Percentiles rank a stretch among this genome's conserved stretches.
Evolutionary conservation across 495 filamentous ascomycete genomes (phyloP).

Genomic region (Podospora tetraspora): DNA sequence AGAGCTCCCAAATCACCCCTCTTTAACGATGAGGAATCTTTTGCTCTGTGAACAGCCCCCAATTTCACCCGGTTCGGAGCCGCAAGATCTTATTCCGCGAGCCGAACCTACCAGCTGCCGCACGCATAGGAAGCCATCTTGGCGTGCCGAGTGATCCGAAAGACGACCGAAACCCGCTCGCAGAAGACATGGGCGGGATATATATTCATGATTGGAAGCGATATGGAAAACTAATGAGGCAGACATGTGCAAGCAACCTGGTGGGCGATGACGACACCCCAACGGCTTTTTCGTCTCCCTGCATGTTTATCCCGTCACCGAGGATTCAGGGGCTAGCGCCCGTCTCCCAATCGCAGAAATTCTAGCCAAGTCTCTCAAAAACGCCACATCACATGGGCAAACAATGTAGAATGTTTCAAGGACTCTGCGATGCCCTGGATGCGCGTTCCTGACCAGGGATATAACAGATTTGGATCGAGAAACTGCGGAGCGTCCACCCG

Average conservation of each 20-base stretch:
- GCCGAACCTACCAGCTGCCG: background rate
- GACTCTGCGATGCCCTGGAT: background rate
- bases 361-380: too few species aligned
- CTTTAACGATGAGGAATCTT: background rate
- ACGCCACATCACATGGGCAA: background rate
- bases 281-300: background rate
- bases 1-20: background rate
- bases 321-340: background rate
- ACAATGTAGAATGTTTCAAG: background rate
- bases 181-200: background rate
- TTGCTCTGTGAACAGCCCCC: background rate
- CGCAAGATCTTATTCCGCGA: background rate
- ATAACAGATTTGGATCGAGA: background rate
- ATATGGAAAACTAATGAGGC: background rate
- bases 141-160: slow-evolving; percentile 1
- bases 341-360: too few species aligned
- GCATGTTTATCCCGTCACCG: background rate
- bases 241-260: background rate
- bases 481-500: background rate
- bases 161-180: background rate
- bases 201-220: background rate
- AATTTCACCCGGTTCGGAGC: background rate
- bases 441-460: background rate
- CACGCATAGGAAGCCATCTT: background rate
- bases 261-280: background rate